These are phyloP conservation scores for Lactarius evosmus DNA, from an alignment of 768 basidiomycete species.

Conservation along the genomic window DNA sequence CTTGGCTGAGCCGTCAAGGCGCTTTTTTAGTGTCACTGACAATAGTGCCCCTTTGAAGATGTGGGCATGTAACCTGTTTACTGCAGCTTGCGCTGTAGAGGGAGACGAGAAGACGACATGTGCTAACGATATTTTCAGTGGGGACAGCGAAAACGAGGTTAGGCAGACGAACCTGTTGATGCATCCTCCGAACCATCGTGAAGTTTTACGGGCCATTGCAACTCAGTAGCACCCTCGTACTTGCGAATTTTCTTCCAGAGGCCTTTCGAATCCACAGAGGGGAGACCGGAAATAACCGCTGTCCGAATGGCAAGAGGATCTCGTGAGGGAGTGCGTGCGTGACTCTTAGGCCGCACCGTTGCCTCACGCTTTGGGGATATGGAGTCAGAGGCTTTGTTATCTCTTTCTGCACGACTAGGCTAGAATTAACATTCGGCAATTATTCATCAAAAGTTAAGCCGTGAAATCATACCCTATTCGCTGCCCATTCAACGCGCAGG, in stretches of 20 bases:
- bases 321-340: slow-evolving; percentile 35
- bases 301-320: slow-evolving; percentile 88
- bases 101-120: slow-evolving; percentile 72
- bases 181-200: slow-evolving; percentile 46
- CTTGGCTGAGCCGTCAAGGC: slow-evolving; percentile 65
- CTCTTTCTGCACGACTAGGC: slow-evolving; percentile 24
- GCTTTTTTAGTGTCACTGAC: slow-evolving; percentile 86
- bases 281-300: slow-evolving; percentile 71
- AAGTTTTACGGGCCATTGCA: slow-evolving; percentile 61
- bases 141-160: slow-evolving; percentile 1
- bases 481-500: slow-evolving; percentile 78
- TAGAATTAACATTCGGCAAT: slow-evolving; percentile 18
- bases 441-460: not conserved
- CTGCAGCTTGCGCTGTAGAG: slow-evolving; percentile 62
- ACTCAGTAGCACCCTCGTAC: slow-evolving; percentile 67
- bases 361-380: slow-evolving; percentile 27
- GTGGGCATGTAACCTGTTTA: slow-evolving; percentile 83
- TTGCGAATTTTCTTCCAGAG: slow-evolving; percentile 90
- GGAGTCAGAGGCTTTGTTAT: slow-evolving; percentile 1
- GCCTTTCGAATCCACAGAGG: slow-evolving; percentile 57
- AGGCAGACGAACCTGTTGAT: slow-evolving; percentile 44
- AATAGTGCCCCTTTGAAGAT: slow-evolving; percentile 87
- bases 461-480: slow-evolving; percentile 55
- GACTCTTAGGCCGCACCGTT: slow-evolving; percentile 38
- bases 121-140: slow-evolving; percentile 41